Base-by-base conservation (phyloP, 2,329 filamentous ascomycete species). In the Fusarium vanettenii region DNA sequence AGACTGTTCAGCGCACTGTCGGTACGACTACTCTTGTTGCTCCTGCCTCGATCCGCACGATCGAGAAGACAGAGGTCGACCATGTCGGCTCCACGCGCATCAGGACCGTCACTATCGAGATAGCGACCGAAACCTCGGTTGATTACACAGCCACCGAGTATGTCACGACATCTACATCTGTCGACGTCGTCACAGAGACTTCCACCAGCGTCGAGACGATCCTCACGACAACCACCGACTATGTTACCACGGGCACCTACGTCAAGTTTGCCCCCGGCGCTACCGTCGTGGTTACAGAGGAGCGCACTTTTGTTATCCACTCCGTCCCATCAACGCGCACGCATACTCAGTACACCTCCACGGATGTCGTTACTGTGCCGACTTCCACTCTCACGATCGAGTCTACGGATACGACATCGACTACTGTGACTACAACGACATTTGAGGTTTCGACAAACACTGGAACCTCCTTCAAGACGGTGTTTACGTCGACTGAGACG, bases 221-320 rank as follows among this genome's bases (percentile, higher is more conserved):
- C 5, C 55, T 41, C 25, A 60, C 56, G 5, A 72, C 70, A 1
- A 64, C 67, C 7, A 72, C 67, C 1, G 37, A 62, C 29, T 60
- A 60, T 4, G 27, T 71, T 4, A 62, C 66, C 5, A 70, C 62
- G 1, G 62, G 63, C 4, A 72, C 63, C 13, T 50, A 29, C n/a
- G 48, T 67, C 50, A 45, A 29, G 20, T 20, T 55, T 16, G 52
- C 64, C 3, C 69, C 67, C 0, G 55, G 59, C 10, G 60, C 66
- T 18, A 66, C 66, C 3, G n/a, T 65, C 10, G 22, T 61, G 11
- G 56, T 72, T 1, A 65, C 50, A 8, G 61, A 67, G 25, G 63
- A 63, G 11, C 50, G 50, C 6, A 70, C 67, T 16, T 61, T 70
- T 20, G 45, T 66, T 8, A 22, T 70, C n/a, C 60, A 71, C 31